Conservation (phyloP, 352 stramenopile species). For the Pythium chondricola region DNA sequence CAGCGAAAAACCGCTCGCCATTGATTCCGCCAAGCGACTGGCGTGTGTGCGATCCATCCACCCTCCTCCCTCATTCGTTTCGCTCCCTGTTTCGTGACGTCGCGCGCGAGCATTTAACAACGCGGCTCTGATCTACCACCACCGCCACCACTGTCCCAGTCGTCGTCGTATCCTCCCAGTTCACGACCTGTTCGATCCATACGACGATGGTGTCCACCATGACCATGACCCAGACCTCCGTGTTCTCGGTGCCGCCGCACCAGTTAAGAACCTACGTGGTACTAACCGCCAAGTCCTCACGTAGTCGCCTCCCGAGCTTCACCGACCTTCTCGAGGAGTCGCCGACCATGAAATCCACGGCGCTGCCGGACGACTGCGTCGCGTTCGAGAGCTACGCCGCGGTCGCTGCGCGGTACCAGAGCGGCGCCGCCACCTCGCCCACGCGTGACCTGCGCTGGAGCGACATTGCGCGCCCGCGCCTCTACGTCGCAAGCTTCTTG, state of each 20-base stretch:
- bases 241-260: slow-evolving; percentile 14
- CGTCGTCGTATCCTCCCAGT: not conserved
- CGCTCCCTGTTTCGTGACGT: not conserved
- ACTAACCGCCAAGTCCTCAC: slow-evolving; percentile 21
- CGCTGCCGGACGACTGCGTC: slow-evolving; percentile 31
- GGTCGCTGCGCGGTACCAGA: slow-evolving; percentile 39
- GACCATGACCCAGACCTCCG: not conserved
- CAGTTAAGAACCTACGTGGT: slow-evolving; percentile 24
- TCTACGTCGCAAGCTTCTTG: slow-evolving; percentile 25
- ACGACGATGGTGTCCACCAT: not conserved
- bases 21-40: too few relatives aligned
- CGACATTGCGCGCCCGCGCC: slow-evolving; percentile 45
- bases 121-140: not conserved
- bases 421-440: slow-evolving; percentile 3
- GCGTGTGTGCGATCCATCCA: too few relatives aligned
- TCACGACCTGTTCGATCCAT: not conserved
- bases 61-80: too few relatives aligned
- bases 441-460: slow-evolving; percentile 54
- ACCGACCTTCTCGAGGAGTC: slow-evolving; percentile 13
- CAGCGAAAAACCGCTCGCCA: not conserved
- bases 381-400: slow-evolving; percentile 75
- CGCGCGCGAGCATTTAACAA: not conserved
- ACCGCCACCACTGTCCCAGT: not conserved
- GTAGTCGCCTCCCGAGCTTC: slow-evolving; percentile 20
- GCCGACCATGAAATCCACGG: not conserved